Conservation (phyloP, 179 eudicot genomes). For the Vitellaria paradoxa region DNA sequence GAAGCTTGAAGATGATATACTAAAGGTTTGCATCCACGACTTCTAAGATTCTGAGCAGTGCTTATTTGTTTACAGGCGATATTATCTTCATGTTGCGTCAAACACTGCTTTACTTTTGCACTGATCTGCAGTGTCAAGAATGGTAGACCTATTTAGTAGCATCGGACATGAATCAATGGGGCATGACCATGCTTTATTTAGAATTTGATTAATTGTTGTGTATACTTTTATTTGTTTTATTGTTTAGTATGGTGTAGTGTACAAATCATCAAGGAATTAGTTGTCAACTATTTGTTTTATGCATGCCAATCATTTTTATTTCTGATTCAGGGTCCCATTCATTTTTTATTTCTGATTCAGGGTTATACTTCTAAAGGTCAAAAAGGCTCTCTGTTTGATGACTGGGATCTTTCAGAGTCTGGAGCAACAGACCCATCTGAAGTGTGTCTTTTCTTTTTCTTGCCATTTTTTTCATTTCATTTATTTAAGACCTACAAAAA, state of each 20-base stretch:
- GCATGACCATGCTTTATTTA: not conserved
- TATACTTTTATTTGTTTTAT: not conserved
- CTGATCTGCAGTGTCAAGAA: slow-evolving; percentile 2
- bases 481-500: not conserved
- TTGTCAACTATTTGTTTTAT: not conserved
- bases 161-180: not conserved
- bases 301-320: not conserved
- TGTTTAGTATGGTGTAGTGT: not conserved
- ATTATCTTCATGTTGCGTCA: not conserved
- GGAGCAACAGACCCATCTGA: slow-evolving; percentile 67
- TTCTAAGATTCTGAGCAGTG: not conserved
- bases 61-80: not conserved
- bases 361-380: slow-evolving; percentile 89
- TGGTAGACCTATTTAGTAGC: slow-evolving; percentile 9
- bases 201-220: no score
- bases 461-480: slow-evolving; percentile 7
- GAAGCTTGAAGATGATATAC: slow-evolving; percentile 97
- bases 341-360: slow-evolving; percentile 48
- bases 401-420: slow-evolving; percentile 95
- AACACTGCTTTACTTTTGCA: slow-evolving; percentile 1
- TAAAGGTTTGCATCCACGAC: slow-evolving; percentile 50
- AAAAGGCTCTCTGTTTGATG: slow-evolving; percentile 64
- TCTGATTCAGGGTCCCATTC: no score
- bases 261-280: no score
- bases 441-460: slow-evolving; percentile 37